Percentiles rank a stretch among this genome's conserved stretches.
These are phyloP conservation scores for Saccharomyces hybrid DNA, from an alignment of 1,139 yeast species.

Conservation along the genomic window DNA sequence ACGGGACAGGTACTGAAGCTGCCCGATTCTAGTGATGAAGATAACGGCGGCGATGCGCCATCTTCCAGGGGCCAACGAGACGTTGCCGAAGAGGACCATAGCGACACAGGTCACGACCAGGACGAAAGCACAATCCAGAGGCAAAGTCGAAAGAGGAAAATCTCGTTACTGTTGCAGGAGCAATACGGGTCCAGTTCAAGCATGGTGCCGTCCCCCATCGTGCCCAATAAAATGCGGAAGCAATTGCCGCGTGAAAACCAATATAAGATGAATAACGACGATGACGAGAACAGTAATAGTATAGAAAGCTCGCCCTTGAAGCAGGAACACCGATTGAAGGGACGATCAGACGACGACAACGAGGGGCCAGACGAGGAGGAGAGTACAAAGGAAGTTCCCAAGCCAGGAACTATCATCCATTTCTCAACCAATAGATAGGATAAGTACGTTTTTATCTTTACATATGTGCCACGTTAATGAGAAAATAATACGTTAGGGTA, in stretches of 20 bases:
- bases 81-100: not conserved
- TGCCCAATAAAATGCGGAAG: conserved; percentile 6
- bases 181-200: conserved; percentile 31
- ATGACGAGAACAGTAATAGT: conserved; percentile 2
- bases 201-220: conserved; percentile 22
- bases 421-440: conserved; percentile 11
- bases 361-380: conserved; percentile 8
- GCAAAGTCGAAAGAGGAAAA: conserved; percentile 27
- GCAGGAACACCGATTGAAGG: conserved; percentile 1
- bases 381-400: conserved; percentile 17
- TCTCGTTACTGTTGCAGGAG: conserved; percentile 28
- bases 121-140: conserved; percentile 25
- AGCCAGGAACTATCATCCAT: conserved; percentile 19
- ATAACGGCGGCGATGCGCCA: conserved; percentile 6
- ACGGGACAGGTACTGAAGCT: conserved; percentile 22
- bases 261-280: not conserved
- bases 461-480: not conserved
- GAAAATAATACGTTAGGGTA: not conserved
- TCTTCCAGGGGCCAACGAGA: not conserved
- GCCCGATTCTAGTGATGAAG: conserved; percentile 27
- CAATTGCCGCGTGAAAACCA: not conserved
- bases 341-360: not conserved
- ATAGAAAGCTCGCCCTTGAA: conserved; percentile 20
- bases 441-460: not conserved
- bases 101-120: conserved; percentile 4